Conservation (phyloP, 192 early-diverging fungal species). For the Paraglomus brasilianum region DNA sequence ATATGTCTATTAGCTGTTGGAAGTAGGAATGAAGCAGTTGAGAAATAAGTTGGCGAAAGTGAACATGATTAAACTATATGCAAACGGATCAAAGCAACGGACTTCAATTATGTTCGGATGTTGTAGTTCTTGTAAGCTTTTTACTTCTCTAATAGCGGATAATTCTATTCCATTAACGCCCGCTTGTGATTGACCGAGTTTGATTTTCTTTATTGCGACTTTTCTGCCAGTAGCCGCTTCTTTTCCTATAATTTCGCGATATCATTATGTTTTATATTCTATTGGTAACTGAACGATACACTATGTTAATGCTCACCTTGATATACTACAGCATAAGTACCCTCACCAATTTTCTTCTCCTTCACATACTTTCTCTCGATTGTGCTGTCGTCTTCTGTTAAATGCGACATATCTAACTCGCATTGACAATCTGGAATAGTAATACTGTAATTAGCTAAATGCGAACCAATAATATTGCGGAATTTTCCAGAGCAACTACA, state of each 20-base stretch:
- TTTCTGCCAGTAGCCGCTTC: constrained; percentile 60
- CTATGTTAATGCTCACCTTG: constrained; percentile 45
- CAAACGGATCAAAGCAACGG: not conserved
- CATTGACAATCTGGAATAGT: too few relatives aligned
- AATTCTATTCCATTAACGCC: constrained; percentile 83
- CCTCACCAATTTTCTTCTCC: constrained; percentile 91
- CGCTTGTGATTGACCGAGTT: constrained; percentile 80
- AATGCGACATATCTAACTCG: too few relatives aligned
- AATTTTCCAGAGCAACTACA: too few relatives aligned
- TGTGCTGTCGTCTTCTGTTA: constrained; percentile 56
- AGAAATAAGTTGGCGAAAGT: not conserved
- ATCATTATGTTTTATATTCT: not conserved
- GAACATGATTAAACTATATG: not conserved
- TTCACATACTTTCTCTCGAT: constrained; percentile 77
- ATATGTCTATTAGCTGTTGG: constrained; percentile 84
- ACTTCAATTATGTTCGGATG: constrained; percentile 94
- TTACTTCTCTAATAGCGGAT: constrained; percentile 94
- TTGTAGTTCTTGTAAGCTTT: constrained; percentile 84
- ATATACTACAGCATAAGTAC: constrained; percentile 95
- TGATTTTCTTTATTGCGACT: constrained; percentile 98
- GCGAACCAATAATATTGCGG: too few relatives aligned
- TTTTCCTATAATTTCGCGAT: constrained; percentile 39
- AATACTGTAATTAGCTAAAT: too few relatives aligned
- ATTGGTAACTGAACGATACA: not conserved
- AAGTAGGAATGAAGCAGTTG: not conserved